Evolutionary conservation across 2,329 filamentous ascomycete genomes (phyloP), one percentile per base, ranked within the genome.

Genomic region (Metarhizium sp.): DNA sequence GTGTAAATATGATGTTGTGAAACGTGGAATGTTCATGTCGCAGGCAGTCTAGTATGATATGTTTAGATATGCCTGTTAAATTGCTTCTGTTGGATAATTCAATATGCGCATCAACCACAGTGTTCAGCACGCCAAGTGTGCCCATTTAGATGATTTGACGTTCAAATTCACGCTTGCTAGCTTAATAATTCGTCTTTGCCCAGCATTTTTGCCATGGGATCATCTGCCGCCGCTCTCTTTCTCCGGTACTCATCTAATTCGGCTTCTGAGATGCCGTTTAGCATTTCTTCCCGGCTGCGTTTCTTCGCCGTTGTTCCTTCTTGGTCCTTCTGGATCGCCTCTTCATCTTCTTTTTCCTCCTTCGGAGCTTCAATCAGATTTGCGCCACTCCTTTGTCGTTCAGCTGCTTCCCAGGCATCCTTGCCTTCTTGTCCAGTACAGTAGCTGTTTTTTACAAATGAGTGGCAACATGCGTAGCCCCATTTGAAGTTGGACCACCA

Each of bases 401-500:
- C 85, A 0, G 89, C 85, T 55, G 88, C 86, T 62, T 92, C 86
- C 71, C 89, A 91, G 1, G 90, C 92, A 58, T 74, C 75, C 69
- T 85, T 95, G 40, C 94, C 94, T 57, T 88, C 89, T 58, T 94
- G 90, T 30, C 94, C 94, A 0, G 92, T 97, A 70, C 94, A 99
- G 66, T 97, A 99, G 65, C 91, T 96, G 71, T 99, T 97, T 73
- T 95, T 96, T 59, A 95, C 82, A 25, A 85, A 86, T 0, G 91
- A 96, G 69, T 95, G 91, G 75, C 94, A 99, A 71, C 94, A 99
- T 25, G 88, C 82, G 71, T 96, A 99, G 1, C 94, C 94, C 94
- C 94, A 99, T 71, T 87, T 82, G 73, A 96, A 97, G 66, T 90
- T 85, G 53, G 85, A 82, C 94, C 94, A 99, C 94, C 94, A 99